Percentiles rank a stretch among this genome's conserved stretches.
Evolutionary conservation across 768 basidiomycete genomes (phyloP).

Genomic region (Lentinula lateritia): DNA sequence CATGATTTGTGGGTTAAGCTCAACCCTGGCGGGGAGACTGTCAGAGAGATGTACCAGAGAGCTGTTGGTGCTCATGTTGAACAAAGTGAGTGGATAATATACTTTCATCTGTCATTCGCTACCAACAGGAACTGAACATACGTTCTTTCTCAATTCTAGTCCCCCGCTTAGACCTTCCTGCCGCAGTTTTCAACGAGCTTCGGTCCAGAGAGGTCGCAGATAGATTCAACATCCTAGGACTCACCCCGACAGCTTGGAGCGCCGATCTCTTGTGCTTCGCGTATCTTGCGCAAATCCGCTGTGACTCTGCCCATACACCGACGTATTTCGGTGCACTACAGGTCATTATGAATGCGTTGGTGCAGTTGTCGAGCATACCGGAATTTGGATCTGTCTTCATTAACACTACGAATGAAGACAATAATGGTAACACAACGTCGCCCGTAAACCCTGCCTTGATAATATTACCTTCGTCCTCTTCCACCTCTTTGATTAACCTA

Average conservation of each 20-base stretch:
- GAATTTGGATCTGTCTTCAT: constrained; percentile 52
- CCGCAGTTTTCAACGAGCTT: not conserved
- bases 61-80: constrained; percentile 74
- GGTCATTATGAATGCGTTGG: constrained; percentile 43
- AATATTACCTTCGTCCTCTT: constrained; percentile 25
- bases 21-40: constrained; percentile 29
- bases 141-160: not conserved
- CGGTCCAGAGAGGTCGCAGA: not conserved
- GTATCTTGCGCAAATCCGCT: constrained; percentile 77
- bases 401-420: constrained; percentile 43
- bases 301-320: constrained; percentile 62
- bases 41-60: constrained; percentile 65
- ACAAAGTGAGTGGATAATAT: constrained; percentile 51
- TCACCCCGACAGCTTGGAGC: constrained; percentile 38
- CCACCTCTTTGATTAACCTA: not conserved
- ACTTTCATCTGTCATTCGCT: no score
- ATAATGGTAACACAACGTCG: no score
- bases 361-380: constrained; percentile 40
- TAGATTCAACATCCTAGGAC: not conserved
- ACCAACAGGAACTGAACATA: not conserved
- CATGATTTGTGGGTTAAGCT: constrained; percentile 44
- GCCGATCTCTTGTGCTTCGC: constrained; percentile 70
- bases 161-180: not conserved
- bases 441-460: not conserved
- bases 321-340: constrained; percentile 59